These are phyloP conservation scores for Corymbia maculata DNA, from an alignment of 345 rosid genomes.

Conservation along the genomic window DNA sequence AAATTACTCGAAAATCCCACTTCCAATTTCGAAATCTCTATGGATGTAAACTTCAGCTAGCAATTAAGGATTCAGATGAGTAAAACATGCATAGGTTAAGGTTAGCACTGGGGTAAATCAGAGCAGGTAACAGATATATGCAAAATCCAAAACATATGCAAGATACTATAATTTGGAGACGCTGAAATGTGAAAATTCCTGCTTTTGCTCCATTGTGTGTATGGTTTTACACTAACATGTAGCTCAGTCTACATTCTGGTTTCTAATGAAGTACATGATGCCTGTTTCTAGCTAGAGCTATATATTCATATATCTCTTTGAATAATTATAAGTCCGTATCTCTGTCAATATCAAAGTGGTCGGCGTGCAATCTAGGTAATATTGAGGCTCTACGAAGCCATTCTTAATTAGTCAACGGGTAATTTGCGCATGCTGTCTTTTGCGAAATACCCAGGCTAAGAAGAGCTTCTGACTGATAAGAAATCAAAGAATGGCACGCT, in stretches of 20 bases:
- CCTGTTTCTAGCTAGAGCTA: background rate
- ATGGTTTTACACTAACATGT: background rate
- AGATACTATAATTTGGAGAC: background rate
- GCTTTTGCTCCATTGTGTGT: background rate
- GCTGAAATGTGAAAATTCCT: background rate
- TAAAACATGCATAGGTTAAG: background rate
- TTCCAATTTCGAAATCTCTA: background rate
- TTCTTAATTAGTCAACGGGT: background rate
- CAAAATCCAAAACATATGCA: background rate
- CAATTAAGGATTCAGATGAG: background rate
- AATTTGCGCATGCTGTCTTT: background rate
- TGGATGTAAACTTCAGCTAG: background rate
- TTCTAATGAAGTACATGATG: background rate
- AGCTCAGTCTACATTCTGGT: background rate
- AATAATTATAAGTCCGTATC: background rate
- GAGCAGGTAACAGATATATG: background rate
- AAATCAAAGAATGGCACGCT: conserved; percentile 6
- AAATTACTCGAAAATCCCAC: background rate
- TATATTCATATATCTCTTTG: background rate
- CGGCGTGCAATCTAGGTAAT: background rate
- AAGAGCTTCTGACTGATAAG: conserved; percentile 1
- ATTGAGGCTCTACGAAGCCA: background rate
- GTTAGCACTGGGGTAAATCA: background rate
- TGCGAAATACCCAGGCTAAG: background rate
- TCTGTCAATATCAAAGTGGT: background rate